Percentiles rank a stretch among this genome's conserved stretches.
Conservation (phyloP, 2,329 filamentous ascomycete species). For the Fusarium austroafricanum region DNA sequence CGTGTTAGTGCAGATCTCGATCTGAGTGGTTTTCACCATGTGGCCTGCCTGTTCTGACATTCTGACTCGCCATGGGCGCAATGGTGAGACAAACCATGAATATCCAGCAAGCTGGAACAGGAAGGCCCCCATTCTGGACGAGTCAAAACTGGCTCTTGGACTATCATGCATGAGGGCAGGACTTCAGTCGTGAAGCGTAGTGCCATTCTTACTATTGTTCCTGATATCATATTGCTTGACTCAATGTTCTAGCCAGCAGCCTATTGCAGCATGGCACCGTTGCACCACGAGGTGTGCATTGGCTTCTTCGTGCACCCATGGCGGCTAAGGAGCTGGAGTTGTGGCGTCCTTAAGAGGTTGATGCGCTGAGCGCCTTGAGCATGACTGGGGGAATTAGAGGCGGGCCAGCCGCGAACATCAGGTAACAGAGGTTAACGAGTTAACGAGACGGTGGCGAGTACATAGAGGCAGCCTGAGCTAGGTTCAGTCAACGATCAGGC, state of each 20-base stretch:
- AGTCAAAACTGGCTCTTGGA: constrained; percentile 28
- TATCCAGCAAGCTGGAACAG: constrained; percentile 34
- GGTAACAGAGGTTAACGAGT: neutral
- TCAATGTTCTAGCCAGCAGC: constrained; percentile 21
- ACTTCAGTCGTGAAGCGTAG: constrained; percentile 5
- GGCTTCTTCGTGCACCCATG: constrained; percentile 29
- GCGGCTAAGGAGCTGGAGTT: constrained; percentile 26
- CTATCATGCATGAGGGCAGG: constrained; percentile 27
- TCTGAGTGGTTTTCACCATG: constrained; percentile 37
- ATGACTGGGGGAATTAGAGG: neutral
- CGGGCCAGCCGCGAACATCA: constrained; percentile 17
- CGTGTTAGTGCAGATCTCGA: constrained; percentile 47
- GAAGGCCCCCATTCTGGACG: constrained; percentile 30
- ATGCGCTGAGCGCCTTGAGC: constrained; percentile 1
- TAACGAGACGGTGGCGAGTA: neutral
- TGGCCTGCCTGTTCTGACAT: constrained; percentile 44
- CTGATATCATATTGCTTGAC: constrained; percentile 34
- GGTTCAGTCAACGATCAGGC: constrained; percentile 37
- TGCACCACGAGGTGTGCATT: constrained; percentile 29
- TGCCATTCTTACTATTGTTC: constrained; percentile 12
- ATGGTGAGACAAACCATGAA: constrained; percentile 34
- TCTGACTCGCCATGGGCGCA: constrained; percentile 44
- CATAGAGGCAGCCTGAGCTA: constrained; percentile 11
- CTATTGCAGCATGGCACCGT: constrained; percentile 28
- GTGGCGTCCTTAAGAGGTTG: constrained; percentile 33